These are phyloP conservation scores for Vitis hybrid DNA, from an alignment of 177 flowering plant genomes.

Conservation along the genomic window DNA sequence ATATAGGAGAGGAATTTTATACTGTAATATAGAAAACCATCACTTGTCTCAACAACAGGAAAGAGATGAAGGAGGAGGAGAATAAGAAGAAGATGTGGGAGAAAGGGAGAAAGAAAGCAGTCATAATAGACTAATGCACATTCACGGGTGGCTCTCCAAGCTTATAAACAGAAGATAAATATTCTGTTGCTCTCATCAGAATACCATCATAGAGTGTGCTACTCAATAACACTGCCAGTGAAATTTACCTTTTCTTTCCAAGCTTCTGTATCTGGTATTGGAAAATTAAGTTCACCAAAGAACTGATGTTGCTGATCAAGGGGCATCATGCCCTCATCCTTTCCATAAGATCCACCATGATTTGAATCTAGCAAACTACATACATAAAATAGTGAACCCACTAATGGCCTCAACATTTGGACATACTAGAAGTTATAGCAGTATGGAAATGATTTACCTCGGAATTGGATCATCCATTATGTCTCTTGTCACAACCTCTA, in stretches of 20 bases:
- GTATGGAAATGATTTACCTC: constrained; percentile 34
- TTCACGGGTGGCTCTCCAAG: not conserved
- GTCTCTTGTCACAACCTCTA: constrained; percentile 82
- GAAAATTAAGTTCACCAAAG: constrained; percentile 75
- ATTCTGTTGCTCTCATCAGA: too few species aligned
- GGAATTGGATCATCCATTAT: constrained; percentile 73
- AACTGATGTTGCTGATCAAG: constrained; percentile 59
- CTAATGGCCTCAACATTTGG: not conserved
- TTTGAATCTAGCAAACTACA: constrained; percentile 66
- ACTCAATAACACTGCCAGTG: not conserved
- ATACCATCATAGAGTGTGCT: not conserved
- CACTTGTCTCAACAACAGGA: too few species aligned
- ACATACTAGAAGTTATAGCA: constrained; percentile 1
- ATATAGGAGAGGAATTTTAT: not conserved
- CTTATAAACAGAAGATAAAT: not conserved
- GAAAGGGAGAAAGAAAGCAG: not conserved
- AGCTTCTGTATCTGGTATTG: constrained; percentile 61
- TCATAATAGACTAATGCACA: not conserved
- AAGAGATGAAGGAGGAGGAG: not conserved
- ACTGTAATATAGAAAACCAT: not conserved
- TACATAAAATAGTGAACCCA: not conserved
- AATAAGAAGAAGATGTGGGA: not conserved
- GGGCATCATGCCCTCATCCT: constrained; percentile 55
- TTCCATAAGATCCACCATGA: constrained; percentile 55
- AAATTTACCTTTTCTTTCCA: constrained; percentile 82